Evolutionary conservation across 2,329 filamentous ascomycete species (phyloP).

Genomic region (Pestalotiopsis sp.): DNA sequence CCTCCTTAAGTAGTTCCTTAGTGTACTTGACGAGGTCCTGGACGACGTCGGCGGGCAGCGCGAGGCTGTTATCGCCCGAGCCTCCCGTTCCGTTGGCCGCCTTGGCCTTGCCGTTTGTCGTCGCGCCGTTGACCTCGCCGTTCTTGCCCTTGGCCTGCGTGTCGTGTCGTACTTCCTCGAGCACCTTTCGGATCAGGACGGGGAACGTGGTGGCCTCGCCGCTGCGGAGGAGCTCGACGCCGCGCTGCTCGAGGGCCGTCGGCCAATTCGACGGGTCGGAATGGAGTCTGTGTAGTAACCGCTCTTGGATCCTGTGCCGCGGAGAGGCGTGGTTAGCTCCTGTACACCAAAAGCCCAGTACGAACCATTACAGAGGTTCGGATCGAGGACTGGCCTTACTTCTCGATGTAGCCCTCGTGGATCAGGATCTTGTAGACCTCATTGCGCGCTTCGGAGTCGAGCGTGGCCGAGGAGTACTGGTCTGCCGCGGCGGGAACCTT

Average conservation of each 20-base stretch:
- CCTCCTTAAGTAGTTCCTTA: not conserved
- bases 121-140: constrained; percentile 31
- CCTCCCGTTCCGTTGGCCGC: constrained; percentile 17
- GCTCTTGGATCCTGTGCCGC: constrained; percentile 61
- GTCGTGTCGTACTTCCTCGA: constrained; percentile 64
- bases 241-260: constrained; percentile 61
- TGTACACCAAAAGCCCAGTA: constrained; percentile 11
- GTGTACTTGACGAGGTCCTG: constrained; percentile 3
- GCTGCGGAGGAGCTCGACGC: constrained; percentile 61
- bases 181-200: constrained; percentile 60
- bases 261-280: constrained; percentile 65
- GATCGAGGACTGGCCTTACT: constrained; percentile 40
- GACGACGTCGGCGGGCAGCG: not conserved
- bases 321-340: constrained; percentile 13
- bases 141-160: constrained; percentile 36
- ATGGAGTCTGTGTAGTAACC: constrained; percentile 64
- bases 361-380: constrained; percentile 8
- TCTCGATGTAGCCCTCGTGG: constrained; percentile 60
- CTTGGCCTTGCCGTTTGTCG: constrained; percentile 22
- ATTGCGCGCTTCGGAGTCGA: constrained; percentile 64
- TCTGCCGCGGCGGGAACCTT: constrained; percentile 64
- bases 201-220: constrained; percentile 64
- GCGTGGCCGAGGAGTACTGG: constrained; percentile 61
- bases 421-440: constrained; percentile 64
- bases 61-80: constrained; percentile 44